Conservation (phyloP, 768 basidiomycete genomes). For the Gloeopeniophorella convolvens region DNA sequence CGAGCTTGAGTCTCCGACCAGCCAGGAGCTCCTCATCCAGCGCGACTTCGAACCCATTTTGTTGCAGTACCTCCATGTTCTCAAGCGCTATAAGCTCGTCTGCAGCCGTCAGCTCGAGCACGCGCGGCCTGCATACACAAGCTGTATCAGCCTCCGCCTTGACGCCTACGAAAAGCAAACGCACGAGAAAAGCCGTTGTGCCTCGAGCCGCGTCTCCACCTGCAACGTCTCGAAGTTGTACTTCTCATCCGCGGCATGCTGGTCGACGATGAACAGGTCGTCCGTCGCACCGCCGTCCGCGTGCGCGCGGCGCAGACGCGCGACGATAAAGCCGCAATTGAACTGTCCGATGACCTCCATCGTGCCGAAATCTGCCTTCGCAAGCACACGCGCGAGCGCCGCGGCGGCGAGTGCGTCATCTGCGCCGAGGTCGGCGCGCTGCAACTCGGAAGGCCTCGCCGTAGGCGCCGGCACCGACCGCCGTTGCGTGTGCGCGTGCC, state of each 20-base stretch:
- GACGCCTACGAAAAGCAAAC: conserved; percentile 22
- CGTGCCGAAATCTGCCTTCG: conserved; percentile 72
- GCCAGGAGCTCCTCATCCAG: conserved; percentile 39
- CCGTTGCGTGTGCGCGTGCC: conserved; percentile 1
- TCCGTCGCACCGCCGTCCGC: conserved; percentile 39
- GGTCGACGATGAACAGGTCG: conserved; percentile 94
- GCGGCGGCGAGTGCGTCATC: conserved; percentile 53
- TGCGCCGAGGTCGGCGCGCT: conserved; percentile 28
- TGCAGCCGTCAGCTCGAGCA: conserved; percentile 77
- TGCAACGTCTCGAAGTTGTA: conserved; percentile 97
- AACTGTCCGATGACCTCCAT: conserved; percentile 95
- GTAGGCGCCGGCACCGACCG: background rate
- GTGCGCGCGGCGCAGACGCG: conserved; percentile 46
- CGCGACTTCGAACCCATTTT: conserved; percentile 86
- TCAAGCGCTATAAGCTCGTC: conserved; percentile 87
- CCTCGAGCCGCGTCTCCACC: conserved; percentile 80
- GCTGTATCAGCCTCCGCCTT: background rate
- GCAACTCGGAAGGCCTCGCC: background rate
- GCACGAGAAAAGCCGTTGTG: conserved; percentile 78
- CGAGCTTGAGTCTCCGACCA: conserved; percentile 49
- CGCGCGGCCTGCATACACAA: conserved; percentile 50
- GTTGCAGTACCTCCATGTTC: conserved; percentile 72
- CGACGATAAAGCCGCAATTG: conserved; percentile 91
- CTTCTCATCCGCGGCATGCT: conserved; percentile 97
- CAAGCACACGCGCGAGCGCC: conserved; percentile 76